Evolutionary conservation across 2,329 filamentous ascomycete genomes (phyloP), one percentile per base, ranked within the genome.

Genomic region (Verticillium dahliae): DNA sequence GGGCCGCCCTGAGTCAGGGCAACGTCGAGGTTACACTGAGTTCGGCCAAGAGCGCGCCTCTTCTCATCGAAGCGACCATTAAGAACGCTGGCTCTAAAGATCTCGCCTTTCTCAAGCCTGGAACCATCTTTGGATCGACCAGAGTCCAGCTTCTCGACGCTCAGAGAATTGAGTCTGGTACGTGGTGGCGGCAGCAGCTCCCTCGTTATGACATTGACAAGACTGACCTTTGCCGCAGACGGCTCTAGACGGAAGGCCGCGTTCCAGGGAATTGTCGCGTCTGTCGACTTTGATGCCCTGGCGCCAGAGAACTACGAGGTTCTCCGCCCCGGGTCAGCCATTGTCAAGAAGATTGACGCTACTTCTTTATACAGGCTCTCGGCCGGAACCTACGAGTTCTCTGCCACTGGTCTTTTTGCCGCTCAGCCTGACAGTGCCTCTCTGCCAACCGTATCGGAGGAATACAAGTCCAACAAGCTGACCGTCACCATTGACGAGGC

Each of bases 81-180:
- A 65, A 57, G 52, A 69, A 69, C 11, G 56, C 58, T 15, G 66
- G 67, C 7, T 27, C 63, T 6, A 39, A 41, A 13, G 65, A 69
- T 31, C 64, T 69, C 6, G 69, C 66, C 22, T 56, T 69, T 34
- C 41, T 69, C 41, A 67, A 62, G 34, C 60, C 68, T 22, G 67
- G 68, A 31, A 68, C 67, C 14, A 59, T 69, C 11, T 63, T 69
- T 14, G 67, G 45, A 18, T 52, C 45, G 18, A 27, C n/a, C 67
- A 50, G 61, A 10, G 45, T 52, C n/a, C 45, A 52, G 45, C 18
- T 52, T 22, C 45, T 52, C 9, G 45, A 52, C 18, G 45, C 45
- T 27, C n/a, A 22, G 45, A 52, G 45, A 6, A 52, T 52, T 52
- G 45, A 22, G 6, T 5, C 18, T 11, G 45, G 45, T 52, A 52